These are phyloP conservation scores for Backusella tarrabulga DNA, from an alignment of 192 early-diverging fungal species.

Conservation along the genomic window DNA sequence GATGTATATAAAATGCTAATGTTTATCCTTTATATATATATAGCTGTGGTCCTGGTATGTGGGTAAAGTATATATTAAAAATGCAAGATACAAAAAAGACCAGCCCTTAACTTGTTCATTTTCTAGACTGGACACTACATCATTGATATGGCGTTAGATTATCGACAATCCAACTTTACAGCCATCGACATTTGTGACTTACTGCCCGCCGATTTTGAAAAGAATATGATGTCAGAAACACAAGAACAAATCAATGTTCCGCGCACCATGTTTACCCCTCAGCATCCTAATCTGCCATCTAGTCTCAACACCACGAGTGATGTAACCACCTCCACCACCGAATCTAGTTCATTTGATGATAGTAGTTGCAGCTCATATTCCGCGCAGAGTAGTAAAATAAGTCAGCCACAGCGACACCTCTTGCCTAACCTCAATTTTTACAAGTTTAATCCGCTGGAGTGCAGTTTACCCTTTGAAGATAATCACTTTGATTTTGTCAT, in stretches of 20 bases:
- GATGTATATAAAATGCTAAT: background rate
- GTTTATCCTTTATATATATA: background rate
- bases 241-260: background rate
- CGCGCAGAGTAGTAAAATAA: background rate
- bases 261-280: background rate
- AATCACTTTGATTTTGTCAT: slow-evolving; percentile 24
- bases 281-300: background rate
- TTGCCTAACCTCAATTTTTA: slow-evolving; percentile 19
- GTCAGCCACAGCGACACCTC: background rate
- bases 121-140: slow-evolving; percentile 19
- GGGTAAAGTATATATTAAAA: slow-evolving; percentile 16
- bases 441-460: background rate
- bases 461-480: slow-evolving; percentile 16
- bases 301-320: background rate
- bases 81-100: background rate
- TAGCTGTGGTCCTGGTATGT: slow-evolving; percentile 26
- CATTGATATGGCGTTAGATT: slow-evolving; percentile 35
- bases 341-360: background rate
- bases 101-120: background rate
- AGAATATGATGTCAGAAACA: background rate
- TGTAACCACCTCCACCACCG: background rate
- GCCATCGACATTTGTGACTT: slow-evolving; percentile 23
- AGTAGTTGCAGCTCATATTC: background rate
- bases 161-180: slow-evolving; percentile 12
- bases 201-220: slow-evolving; percentile 11